Evolutionary conservation across 2,329 filamentous ascomycete species (phyloP), one percentile per base, ranked within the genome.

Genomic region (Herpotrichia juniperi): DNA sequence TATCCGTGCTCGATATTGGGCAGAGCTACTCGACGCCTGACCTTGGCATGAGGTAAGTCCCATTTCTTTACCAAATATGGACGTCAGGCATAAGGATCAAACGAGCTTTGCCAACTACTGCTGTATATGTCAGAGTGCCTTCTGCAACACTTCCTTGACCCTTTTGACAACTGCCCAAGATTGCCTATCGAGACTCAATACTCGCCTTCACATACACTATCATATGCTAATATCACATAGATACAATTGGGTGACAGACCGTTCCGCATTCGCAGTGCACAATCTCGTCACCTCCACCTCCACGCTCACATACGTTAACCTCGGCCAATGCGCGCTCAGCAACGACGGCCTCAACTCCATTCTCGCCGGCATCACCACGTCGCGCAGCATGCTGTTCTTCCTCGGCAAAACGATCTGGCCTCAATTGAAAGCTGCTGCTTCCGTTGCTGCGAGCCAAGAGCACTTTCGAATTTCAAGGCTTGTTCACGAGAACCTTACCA

Each of bases 21-120:
- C 79, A 81, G 59, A 74, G 73, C 17, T 81, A 75, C 59, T 73
- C 75, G n/a, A 81, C 79, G 10, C 59, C 74, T 25, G 79, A 81
- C 51, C 73, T 66, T 12, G 56, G 44, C 10, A 42, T 50, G 25
- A 40, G 62, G 58, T 46, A 46, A 11, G 30, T 30, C 16, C 24
- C 21, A 48, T 32, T 10, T 40, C 14, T 30, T 16, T 44, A n/a
- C 42, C 21, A n/a, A 17, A 9, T 14, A 19, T 37, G 11, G 6
- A 14, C 31, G 16, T n/a, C n/a, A n/a, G n/a, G n/a, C n/a, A n/a
- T n/a, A n/a, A n/a, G n/a, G n/a, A n/a, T n/a, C n/a, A n/a, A n/a
- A n/a, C n/a, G n/a, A n/a, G n/a, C n/a, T n/a, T n/a, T n/a, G n/a
- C n/a, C n/a, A n/a, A n/a, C n/a, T n/a, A n/a, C n/a, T n/a, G n/a